A percentile compares a stretch with the other conserved stretches of the same genome.
Conservation (phyloP, 805 yeast genomes). For the Ogataea nitratoaversa region DNA sequence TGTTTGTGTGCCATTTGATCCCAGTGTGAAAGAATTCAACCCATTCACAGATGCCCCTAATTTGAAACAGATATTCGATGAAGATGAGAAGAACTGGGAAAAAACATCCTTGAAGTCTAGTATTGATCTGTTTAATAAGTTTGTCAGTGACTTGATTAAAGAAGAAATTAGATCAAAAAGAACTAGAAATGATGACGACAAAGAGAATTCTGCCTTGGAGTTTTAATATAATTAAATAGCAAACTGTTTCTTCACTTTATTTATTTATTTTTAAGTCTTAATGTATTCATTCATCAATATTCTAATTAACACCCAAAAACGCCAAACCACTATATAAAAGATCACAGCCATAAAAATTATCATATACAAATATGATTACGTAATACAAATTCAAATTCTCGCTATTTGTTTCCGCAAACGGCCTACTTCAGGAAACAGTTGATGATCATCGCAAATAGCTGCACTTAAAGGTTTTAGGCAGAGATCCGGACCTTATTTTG, state of each 20-base stretch:
- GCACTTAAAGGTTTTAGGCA: not conserved
- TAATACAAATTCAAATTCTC: not conserved
- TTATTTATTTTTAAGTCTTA: too few species aligned
- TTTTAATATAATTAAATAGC: too few species aligned
- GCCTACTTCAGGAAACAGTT: too few species aligned
- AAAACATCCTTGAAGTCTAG: conserved; percentile 70
- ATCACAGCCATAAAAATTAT: too few species aligned
- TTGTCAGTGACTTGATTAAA: conserved; percentile 52
- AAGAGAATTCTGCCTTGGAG: conserved; percentile 16
- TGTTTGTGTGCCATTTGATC: conserved; percentile 86
- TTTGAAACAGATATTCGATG: conserved; percentile 56
- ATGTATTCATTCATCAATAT: not conserved
- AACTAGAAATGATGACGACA: conserved; percentile 27
- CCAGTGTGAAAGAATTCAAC: conserved; percentile 51
- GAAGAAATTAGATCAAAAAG: conserved; percentile 46
- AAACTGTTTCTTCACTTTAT: too few species aligned
- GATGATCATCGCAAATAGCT: not conserved
- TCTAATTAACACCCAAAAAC: too few species aligned
- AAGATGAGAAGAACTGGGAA: conserved; percentile 57
- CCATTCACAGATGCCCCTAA: conserved; percentile 77
- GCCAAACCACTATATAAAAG: too few species aligned
- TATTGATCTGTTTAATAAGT: conserved; percentile 59
- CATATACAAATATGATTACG: too few species aligned
- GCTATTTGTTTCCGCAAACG: not conserved
- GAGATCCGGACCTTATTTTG: too few species aligned